Evolutionary conservation across 805 yeast genomes (phyloP).

Genomic region (Metschnikowia noctiluminum): DNA sequence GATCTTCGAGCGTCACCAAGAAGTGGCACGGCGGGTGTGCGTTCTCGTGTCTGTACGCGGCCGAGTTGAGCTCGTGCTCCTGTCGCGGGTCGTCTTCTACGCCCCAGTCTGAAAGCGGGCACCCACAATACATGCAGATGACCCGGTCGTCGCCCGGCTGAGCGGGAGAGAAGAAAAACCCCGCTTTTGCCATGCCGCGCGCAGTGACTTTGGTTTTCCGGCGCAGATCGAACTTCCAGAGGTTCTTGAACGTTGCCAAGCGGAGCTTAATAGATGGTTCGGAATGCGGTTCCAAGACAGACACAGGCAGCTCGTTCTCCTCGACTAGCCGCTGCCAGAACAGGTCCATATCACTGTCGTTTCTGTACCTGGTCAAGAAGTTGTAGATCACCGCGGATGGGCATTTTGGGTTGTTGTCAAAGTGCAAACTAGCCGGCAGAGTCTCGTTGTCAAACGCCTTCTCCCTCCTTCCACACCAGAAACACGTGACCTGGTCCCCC

Average conservation of each 20-base stretch:
- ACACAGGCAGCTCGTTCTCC: conserved; percentile 1
- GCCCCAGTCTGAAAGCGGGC: conserved; percentile 50
- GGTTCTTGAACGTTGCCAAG: conserved; percentile 15
- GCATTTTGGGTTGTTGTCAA: conserved; percentile 18
- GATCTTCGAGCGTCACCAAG: conserved; percentile 16
- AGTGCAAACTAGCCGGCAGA: conserved; percentile 19
- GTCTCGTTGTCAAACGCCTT: conserved; percentile 19
- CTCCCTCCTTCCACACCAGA: conserved; percentile 46
- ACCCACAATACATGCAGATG: conserved; percentile 29
- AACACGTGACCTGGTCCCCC: conserved; percentile 55
- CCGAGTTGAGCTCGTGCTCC: conserved; percentile 45
- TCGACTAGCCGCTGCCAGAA: conserved; percentile 13
- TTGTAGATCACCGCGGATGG: conserved; percentile 14
- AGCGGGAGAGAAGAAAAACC: conserved; percentile 36
- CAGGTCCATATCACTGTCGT: conserved; percentile 7
- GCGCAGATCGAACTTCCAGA: conserved; percentile 14
- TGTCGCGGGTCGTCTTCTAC: conserved; percentile 55
- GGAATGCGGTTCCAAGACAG: conserved; percentile 15
- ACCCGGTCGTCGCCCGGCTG: conserved; percentile 33
- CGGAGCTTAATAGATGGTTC: conserved; percentile 14
- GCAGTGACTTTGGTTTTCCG: conserved; percentile 12
- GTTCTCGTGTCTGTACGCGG: conserved; percentile 8
- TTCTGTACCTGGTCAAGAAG: conserved; percentile 2
- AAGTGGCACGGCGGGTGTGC: conserved; percentile 27
- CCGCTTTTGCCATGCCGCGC: conserved; percentile 41